Conservation (phyloP, 176 grass and related monocot species). For the Oryza coarctata region DNA sequence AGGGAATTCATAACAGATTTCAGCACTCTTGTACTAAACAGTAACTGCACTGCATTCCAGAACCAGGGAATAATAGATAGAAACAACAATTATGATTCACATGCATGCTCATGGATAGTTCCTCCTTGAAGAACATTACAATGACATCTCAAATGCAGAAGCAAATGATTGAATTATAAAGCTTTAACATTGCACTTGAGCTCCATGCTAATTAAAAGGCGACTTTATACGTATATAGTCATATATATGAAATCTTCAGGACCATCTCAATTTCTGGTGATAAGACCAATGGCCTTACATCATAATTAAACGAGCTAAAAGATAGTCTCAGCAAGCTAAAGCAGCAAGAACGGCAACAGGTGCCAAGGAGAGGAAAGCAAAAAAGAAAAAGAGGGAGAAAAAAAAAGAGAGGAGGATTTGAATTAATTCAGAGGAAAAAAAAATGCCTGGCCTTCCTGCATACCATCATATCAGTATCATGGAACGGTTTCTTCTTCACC, state of each 20-base stretch:
- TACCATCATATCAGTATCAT: constrained; percentile 31
- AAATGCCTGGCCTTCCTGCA: constrained; percentile 75
- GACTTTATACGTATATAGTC: constrained; percentile 37
- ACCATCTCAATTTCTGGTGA: constrained; percentile 27
- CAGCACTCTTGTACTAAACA: background rate
- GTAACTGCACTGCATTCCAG: constrained; percentile 11
- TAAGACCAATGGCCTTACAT: constrained; percentile 21
- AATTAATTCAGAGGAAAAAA: constrained; percentile 47
- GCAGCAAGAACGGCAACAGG: constrained; percentile 27
- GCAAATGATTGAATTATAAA: background rate
- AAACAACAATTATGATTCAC: background rate
- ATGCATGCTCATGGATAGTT: background rate
- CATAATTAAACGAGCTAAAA: constrained; percentile 33
- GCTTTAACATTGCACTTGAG: constrained; percentile 24
- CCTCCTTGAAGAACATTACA: background rate
- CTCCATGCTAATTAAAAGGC: background rate
- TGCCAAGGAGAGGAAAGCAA: constrained; percentile 38
- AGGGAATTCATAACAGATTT: background rate
- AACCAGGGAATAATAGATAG: background rate
- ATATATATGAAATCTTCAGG: constrained; percentile 8
- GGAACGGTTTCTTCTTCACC: constrained; percentile 34
- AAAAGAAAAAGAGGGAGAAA: constrained; percentile 38
- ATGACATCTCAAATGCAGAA: constrained; percentile 11
- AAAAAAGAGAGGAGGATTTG: constrained; percentile 36
- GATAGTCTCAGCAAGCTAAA: constrained; percentile 24